Percentiles rank a stretch among this genome's conserved stretches.
Evolutionary conservation across 768 basidiomycete species (phyloP).

Genomic region (Symmetrospora coprosmae): DNA sequence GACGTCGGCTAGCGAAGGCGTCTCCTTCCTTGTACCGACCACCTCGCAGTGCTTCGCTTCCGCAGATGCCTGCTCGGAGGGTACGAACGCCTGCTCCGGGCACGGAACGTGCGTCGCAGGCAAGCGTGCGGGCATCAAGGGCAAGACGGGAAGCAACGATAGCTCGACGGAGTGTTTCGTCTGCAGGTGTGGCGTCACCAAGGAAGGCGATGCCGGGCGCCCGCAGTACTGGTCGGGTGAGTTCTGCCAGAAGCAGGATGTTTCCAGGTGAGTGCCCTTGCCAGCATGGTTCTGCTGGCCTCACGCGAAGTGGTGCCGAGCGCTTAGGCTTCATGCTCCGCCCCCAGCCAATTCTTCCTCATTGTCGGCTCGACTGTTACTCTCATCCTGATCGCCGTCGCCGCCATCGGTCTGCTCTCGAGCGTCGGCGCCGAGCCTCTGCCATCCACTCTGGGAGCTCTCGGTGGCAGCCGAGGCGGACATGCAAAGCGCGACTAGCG

Average conservation of each 20-base stretch:
- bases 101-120: conserved; percentile 11
- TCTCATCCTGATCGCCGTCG: neutral
- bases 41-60: conserved; percentile 9
- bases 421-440: conserved; percentile 1
- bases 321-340: neutral
- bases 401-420: neutral
- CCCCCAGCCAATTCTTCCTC: conserved; percentile 16
- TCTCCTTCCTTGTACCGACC: conserved; percentile 4
- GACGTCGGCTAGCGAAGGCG: no score
- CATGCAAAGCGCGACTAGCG: conserved; percentile 15
- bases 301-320: neutral
- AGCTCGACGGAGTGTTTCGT: conserved; percentile 10
- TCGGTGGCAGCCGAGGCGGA: neutral
- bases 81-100: conserved; percentile 4
- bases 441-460: conserved; percentile 1
- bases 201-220: neutral
- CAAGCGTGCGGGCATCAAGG: neutral
- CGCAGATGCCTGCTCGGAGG: neutral
- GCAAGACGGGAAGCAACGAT: no score
- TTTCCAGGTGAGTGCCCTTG: neutral
- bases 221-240: conserved; percentile 6
- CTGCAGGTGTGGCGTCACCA: conserved; percentile 3
- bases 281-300: neutral
- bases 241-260: conserved; percentile 14
- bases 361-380: neutral